Base-by-base conservation (phyloP, 2,329 filamentous ascomycete genomes). In the Microsporum canis region DNA sequence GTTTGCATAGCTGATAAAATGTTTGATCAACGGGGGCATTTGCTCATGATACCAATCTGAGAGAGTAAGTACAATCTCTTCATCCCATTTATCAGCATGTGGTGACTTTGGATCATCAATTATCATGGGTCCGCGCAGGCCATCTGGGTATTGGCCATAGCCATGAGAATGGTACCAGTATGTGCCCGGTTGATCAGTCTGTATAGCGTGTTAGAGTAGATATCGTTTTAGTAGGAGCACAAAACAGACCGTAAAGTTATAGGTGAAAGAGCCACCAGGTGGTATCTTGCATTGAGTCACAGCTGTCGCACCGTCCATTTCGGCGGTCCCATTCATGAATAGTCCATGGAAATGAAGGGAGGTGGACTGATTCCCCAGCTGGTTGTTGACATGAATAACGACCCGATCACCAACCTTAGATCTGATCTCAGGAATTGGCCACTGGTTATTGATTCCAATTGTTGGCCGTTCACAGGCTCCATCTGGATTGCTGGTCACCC, bases 1-100 rank as follows among this genome's bases (percentile, higher is more conserved):
- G 61, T 82, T 82, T 61, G 75, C 69, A 49, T 76, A 66, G 57
- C 71, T 77, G 59, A 83, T 71, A 67, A 82, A 83, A 34, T 71
- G 63, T 2, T 72, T 68, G 60, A 80, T 71, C 5, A 82, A 71
- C 12, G 65, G 67, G 3, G 74, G 73, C 73, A 82, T 79, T 65
- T 81, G 73, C 36, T 79, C 74, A 64, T 88, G 86, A 67, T 88
- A 88, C 85, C 85, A 84, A 71, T 88, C 86, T 0, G 84, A 85
- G 4, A 88, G 74, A 1, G 82, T 84, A 27, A 88, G 68, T 33
- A 84, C 71, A 23, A 82, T 65, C 71, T 88, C 84, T 63, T 85
- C 77, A 60, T 86, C 82, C 61, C 82, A 83, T 38, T 79, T 69
- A 47, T 75, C 76, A 33, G 74, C 72, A 69, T 81, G 85, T 0